Evolutionary conservation across 495 filamentous ascomycete species (phyloP).

Genomic region (Pyrenula massariospora): DNA sequence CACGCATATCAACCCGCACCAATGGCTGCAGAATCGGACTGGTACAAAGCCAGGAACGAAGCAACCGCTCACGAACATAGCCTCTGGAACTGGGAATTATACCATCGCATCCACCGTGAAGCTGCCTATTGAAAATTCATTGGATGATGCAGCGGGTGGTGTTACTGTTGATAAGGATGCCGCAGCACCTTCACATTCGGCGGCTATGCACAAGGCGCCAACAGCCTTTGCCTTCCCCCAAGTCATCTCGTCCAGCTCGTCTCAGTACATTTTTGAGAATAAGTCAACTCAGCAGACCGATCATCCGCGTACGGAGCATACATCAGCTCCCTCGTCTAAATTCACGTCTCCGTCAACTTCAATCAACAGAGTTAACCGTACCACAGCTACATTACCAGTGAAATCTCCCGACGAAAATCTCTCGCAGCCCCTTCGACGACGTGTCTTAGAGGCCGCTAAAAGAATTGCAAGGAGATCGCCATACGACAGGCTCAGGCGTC

Average conservation of each 20-base stretch:
- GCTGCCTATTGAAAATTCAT: neutral
- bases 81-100: neutral
- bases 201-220: no score
- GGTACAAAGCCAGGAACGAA: neutral
- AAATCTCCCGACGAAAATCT: no score
- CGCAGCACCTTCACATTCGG: neutral
- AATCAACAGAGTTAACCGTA: no score
- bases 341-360: no score
- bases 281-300: no score
- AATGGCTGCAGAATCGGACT: neutral
- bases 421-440: no score
- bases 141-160: neutral
- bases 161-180: neutral
- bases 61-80: neutral
- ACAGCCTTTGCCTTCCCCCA: no score
- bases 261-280: no score
- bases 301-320: no score
- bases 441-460: conserved; percentile 18
- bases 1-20: neutral
- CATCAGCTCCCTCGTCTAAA: no score
- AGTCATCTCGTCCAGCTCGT: no score
- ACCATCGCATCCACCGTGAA: neutral
- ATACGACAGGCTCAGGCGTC: conserved; percentile 19
- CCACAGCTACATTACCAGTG: no score
- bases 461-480: conserved; percentile 15